These are phyloP conservation scores for Aspergillus intermedius DNA, from an alignment of 2,329 filamentous ascomycete species.

Conservation along the genomic window DNA sequence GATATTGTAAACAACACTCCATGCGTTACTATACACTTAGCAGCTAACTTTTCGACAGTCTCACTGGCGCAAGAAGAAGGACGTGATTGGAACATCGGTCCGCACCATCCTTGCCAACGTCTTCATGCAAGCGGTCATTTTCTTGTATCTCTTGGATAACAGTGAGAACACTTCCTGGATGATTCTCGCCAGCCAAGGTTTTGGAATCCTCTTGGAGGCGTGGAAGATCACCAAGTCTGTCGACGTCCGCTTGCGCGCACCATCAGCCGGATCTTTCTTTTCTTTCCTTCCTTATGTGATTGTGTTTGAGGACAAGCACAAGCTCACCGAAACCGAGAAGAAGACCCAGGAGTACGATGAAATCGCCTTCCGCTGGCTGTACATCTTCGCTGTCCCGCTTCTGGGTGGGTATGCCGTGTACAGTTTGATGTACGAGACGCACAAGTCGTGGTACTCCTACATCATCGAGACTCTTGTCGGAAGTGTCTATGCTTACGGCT, in stretches of 20 bases:
- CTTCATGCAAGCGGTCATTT: slow-evolving; percentile 93
- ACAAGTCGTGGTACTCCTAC: slow-evolving; percentile 98
- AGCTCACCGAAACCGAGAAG: slow-evolving; percentile 88
- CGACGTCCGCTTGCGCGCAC: slow-evolving; percentile 71
- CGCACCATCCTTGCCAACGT: slow-evolving; percentile 95
- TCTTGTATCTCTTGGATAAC: slow-evolving; percentile 95
- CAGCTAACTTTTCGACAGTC: slow-evolving; percentile 36
- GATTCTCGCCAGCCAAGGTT: slow-evolving; percentile 88
- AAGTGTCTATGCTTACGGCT: slow-evolving; percentile 94
- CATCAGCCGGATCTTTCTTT: slow-evolving; percentile 60
- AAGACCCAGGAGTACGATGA: slow-evolving; percentile 98
- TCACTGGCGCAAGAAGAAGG: slow-evolving; percentile 99
- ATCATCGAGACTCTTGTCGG: slow-evolving; percentile 91
- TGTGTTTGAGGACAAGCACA: slow-evolving; percentile 92
- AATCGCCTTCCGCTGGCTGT: slow-evolving; percentile 96
- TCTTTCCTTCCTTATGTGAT: slow-evolving; percentile 74
- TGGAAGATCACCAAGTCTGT: slow-evolving; percentile 98
- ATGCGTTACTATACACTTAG: background rate
- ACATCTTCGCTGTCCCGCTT: slow-evolving; percentile 82
- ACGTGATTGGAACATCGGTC: slow-evolving; percentile 92
- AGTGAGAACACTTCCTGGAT: slow-evolving; percentile 98
- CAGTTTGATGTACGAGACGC: slow-evolving; percentile 82
- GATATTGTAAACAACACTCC: slow-evolving; percentile 63
- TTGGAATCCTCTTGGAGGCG: slow-evolving; percentile 69
- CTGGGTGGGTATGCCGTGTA: slow-evolving; percentile 85